A percentile compares a stretch with the other conserved stretches of the same genome.
Conservation (phyloP, 805 yeast species). For the Candida tibetensis region DNA sequence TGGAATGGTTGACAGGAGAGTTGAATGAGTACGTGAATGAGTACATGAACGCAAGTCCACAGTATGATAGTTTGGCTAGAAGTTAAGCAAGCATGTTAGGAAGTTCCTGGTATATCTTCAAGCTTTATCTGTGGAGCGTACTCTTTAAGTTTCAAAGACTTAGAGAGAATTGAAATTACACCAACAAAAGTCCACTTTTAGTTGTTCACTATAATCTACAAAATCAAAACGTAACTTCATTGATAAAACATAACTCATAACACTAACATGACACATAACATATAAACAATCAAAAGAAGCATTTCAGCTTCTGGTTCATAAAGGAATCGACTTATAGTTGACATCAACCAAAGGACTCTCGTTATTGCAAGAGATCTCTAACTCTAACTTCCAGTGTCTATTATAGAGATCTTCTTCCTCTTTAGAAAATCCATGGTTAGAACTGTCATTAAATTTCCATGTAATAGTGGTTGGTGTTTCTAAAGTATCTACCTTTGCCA, state of each 20-base stretch:
- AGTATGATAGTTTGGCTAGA: conserved; percentile 36
- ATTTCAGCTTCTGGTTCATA: conserved; percentile 7
- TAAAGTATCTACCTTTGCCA: conserved; percentile 47
- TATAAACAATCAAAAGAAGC: neutral
- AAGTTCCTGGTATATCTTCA: too few relatives aligned
- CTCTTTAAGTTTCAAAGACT: too few relatives aligned
- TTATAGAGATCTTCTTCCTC: conserved; percentile 42
- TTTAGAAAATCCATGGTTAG: conserved; percentile 53
- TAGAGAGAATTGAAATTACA: neutral
- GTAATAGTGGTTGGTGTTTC: conserved; percentile 51
- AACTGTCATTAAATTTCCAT: conserved; percentile 62
- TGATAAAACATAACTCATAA: conserved; percentile 7
- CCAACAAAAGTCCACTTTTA: neutral
- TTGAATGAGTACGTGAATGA: conserved; percentile 30
- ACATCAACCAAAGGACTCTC: conserved; percentile 66
- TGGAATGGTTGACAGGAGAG: conserved; percentile 50
- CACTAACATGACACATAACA: conserved; percentile 2
- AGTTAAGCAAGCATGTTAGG: conserved; percentile 6
- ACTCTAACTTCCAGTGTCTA: conserved; percentile 63
- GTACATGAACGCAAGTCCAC: conserved; percentile 39
- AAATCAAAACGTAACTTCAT: too few relatives aligned
- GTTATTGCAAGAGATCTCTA: conserved; percentile 64
- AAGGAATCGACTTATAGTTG: conserved; percentile 57
- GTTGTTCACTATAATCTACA: neutral
- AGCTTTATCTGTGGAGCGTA: too few relatives aligned